Percentiles rank a stretch among this genome's conserved stretches.
phyloP scores from a whole-genome alignment of 768 basidiomycete species.

The Kwoniella dejecticola region DNA sequence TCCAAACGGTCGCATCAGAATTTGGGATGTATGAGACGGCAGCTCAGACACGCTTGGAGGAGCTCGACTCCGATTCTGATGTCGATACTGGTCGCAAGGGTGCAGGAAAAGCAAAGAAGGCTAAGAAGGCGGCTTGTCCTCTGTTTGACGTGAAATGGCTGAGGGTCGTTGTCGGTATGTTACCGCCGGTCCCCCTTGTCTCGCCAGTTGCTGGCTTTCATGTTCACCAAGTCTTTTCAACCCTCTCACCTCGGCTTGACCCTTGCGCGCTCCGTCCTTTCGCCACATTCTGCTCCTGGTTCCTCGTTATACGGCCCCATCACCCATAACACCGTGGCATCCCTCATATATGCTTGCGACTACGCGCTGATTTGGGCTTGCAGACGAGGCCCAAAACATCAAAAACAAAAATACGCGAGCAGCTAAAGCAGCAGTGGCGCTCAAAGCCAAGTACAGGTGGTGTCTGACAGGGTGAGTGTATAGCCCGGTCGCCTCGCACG shows the following conservation, averaged over 20 bases:
- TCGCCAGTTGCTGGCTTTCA: too few species aligned
- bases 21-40: constrained; percentile 61
- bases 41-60: constrained; percentile 58
- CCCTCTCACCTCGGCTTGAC: too few species aligned
- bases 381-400: constrained; percentile 93
- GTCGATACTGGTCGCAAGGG: constrained; percentile 58
- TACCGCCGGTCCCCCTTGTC: neutral
- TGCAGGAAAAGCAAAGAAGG: constrained; percentile 58
- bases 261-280: too few species aligned
- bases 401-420: constrained; percentile 79
- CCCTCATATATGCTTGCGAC: too few species aligned
- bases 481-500: neutral
- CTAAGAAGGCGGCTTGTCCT: constrained; percentile 57
- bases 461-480: constrained; percentile 68
- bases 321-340: too few species aligned
- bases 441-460: constrained; percentile 82
- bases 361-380: neutral
- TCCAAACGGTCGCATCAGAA: constrained; percentile 79
- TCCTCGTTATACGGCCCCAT: neutral
- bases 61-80: constrained; percentile 56
- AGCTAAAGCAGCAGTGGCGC: constrained; percentile 72
- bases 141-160: constrained; percentile 80
- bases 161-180: constrained; percentile 76
- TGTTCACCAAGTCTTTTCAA: too few species aligned
- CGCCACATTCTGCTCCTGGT: too few species aligned